Base-by-base conservation (phyloP, 352 stramenopile species). In the Pythium dissimile region DNA sequence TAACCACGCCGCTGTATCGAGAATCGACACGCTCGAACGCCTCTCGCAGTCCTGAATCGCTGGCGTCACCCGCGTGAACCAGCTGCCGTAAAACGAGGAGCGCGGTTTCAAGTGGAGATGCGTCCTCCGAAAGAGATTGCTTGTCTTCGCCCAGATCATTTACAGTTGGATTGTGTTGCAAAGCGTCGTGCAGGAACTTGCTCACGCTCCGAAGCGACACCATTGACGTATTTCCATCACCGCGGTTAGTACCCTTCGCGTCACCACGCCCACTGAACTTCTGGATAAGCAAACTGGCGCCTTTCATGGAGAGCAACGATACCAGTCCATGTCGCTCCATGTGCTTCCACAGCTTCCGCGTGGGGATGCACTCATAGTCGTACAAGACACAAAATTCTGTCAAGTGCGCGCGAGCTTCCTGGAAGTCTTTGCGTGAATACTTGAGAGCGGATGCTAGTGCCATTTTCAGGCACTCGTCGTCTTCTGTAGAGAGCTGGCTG, bases 341-440 rank as follows among this genome's bases (percentile, higher is more conserved):
- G n/a, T 81, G 53, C 41, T 73, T 75, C 71, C 75, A 84, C 12
- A 84, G 45, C 26, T 59, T 69, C 1, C 58, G 50, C 6, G 63
- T 48, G 1, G 55, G 26, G 26, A 84, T 64, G 10, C 72, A 61
- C 8, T 37, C 53, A 54, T 84, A 79, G 9, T 67, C 65, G 21
- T 80, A 68, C 16, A 83, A 55, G 4, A 84, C 67, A 26, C 77
- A 88, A 37, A 80, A 80, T 49, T 86, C 77, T 39, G 78, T 60
- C 16, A 88, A 72, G 3, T 72, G 47, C 5, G 54, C 42, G 32
- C 77, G 63, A 4, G 71, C 64, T 11, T 54, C 35, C 20, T 73
- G 63, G 21, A 84, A 69, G 7, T 63, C 56, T 0, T 59, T 37
- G n/a, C 54, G 34, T 7, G 73, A 83, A 16, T 68, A 70, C 42